Percentiles rank a stretch among this genome's conserved stretches.
Conservation (phyloP, 1,139 yeast genomes). For the Candida sp. region DNA sequence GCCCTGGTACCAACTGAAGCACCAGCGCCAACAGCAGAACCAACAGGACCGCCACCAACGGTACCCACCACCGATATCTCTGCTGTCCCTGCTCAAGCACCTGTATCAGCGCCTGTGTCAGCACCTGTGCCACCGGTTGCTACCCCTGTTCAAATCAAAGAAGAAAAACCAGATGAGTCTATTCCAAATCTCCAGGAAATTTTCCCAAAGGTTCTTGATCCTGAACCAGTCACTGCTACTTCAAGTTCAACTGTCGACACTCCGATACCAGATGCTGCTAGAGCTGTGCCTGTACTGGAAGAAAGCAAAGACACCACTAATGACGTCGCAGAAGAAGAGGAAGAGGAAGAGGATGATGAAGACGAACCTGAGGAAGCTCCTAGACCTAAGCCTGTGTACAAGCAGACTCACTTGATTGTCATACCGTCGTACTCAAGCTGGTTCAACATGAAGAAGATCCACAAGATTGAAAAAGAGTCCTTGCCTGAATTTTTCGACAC, state of each 20-base stretch:
- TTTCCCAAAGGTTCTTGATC: not conserved
- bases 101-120: not conserved
- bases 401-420: conserved; percentile 88
- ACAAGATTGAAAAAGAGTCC: conserved; percentile 68
- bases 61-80: not conserved
- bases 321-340: conserved; percentile 7
- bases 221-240: not conserved
- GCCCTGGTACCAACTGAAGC: conserved; percentile 3
- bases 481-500: conserved; percentile 90
- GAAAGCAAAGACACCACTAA: not conserved
- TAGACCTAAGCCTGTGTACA: conserved; percentile 33
- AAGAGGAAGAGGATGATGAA: conserved; percentile 32
- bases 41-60: not conserved
- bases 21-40: not conserved
- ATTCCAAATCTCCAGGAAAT: not conserved
- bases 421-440: conserved; percentile 94
- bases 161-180: not conserved
- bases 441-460: conserved; percentile 80
- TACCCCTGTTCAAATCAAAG: not conserved
- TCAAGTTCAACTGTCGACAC: not conserved
- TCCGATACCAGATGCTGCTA: not conserved
- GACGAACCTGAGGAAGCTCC: conserved; percentile 40
- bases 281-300: not conserved
- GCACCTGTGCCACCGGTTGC: not conserved
- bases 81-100: not conserved